These are phyloP conservation scores for Flueggea neowawraea DNA, from an alignment of 441 rosid species.

Conservation along the genomic window DNA sequence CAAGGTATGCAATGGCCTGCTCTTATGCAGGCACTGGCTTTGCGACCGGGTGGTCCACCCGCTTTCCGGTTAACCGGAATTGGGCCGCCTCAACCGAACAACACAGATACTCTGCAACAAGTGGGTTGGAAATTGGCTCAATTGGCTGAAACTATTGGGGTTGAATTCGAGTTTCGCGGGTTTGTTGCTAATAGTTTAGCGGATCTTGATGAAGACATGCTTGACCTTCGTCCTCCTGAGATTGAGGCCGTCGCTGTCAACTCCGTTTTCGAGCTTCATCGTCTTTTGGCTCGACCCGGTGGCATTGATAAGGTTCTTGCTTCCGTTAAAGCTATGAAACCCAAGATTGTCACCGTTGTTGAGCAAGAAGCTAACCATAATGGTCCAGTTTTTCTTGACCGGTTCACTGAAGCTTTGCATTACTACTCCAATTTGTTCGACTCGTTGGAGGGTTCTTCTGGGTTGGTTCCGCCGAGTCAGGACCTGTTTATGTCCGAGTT, in stretches of 20 bases:
- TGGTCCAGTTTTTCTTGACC: conserved; percentile 72
- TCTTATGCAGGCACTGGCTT: conserved; percentile 76
- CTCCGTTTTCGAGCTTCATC: conserved; percentile 87
- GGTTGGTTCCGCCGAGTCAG: conserved; percentile 32
- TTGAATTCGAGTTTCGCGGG: conserved; percentile 80
- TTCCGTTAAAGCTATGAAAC: conserved; percentile 61
- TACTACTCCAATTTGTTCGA: conserved; percentile 86
- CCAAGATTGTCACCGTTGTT: conserved; percentile 75
- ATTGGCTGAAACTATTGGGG: conserved; percentile 69
- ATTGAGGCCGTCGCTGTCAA: conserved; percentile 79
- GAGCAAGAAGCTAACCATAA: conserved; percentile 96
- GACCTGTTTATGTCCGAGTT: conserved; percentile 68
- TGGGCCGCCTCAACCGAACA: conserved; percentile 68
- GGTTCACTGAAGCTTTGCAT: conserved; percentile 76
- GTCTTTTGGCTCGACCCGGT: conserved; percentile 57
- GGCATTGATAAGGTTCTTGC: conserved; percentile 68
- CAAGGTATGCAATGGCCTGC: conserved; percentile 97
- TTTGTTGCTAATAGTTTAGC: conserved; percentile 73
- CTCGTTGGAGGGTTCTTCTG: conserved; percentile 63
- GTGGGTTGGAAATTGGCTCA: conserved; percentile 84
- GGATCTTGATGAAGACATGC: conserved; percentile 80
- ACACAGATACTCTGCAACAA: conserved; percentile 61
- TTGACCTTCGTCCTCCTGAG: conserved; percentile 62
- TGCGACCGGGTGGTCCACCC: conserved; percentile 86
- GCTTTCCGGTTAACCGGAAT: conserved; percentile 76